Conservation (phyloP, 352 stramenopile genomes). For the Blastocystis sp. region DNA sequence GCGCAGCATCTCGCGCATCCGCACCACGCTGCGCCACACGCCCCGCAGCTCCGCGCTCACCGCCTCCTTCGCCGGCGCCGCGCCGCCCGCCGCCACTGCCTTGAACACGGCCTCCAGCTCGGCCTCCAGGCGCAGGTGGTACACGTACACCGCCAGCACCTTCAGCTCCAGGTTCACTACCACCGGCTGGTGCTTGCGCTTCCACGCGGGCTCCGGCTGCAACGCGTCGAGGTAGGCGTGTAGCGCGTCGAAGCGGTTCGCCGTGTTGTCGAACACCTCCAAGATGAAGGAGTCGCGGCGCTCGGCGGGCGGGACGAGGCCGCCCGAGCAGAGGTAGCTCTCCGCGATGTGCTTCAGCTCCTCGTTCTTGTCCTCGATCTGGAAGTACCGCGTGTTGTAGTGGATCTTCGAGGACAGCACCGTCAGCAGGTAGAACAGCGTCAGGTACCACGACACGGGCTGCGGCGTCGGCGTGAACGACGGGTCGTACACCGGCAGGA, state of each 20-base stretch:
- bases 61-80: conserved; percentile 3
- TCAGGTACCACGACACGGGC: conserved; percentile 55
- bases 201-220: conserved; percentile 22
- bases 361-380: conserved; percentile 36
- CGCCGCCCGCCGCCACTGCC: not conserved
- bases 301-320: conserved; percentile 1
- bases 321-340: conserved; percentile 39
- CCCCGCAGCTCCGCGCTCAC: conserved; percentile 12
- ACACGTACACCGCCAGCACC: conserved; percentile 22
- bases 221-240: not conserved
- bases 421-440: conserved; percentile 46
- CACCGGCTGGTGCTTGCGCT: conserved; percentile 20
- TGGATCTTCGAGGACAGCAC: conserved; percentile 42
- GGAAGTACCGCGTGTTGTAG: conserved; percentile 52
- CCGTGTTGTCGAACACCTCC: conserved; percentile 24
- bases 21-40: conserved; percentile 39
- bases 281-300: conserved; percentile 1
- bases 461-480: conserved; percentile 11
- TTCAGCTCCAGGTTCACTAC: conserved; percentile 50
- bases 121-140: not conserved
- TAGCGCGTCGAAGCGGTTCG: conserved; percentile 9
- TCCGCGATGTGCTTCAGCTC: conserved; percentile 21
- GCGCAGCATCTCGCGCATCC: conserved; percentile 15
- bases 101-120: not conserved
- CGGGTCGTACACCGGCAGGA: conserved; percentile 31